Evolutionary conservation across 2,329 filamentous ascomycete species (phyloP).

Genomic region (Xylariaceae sp.): DNA sequence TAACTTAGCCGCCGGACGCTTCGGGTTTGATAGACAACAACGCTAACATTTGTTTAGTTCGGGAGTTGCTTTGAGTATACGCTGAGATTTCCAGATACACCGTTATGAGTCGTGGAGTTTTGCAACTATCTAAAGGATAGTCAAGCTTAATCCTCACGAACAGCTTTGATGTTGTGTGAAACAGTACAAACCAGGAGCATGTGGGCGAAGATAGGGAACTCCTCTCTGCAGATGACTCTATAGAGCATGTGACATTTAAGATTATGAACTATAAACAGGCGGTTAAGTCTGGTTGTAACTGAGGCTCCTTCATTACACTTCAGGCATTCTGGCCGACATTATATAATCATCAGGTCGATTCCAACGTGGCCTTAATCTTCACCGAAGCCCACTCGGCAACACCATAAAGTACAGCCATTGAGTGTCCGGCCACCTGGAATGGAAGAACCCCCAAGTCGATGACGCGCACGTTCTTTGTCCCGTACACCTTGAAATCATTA

Average conservation of each 20-base stretch:
- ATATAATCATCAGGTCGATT: constrained; percentile 4
- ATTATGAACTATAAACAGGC: constrained; percentile 4
- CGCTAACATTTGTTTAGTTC: too few relatives aligned
- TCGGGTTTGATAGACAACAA: too few relatives aligned
- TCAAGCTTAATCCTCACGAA: too few relatives aligned
- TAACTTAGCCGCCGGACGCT: too few relatives aligned
- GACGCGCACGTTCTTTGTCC: constrained; percentile 11
- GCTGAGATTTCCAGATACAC: too few relatives aligned
- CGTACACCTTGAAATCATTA: constrained; percentile 11
- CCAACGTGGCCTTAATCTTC: constrained; percentile 8
- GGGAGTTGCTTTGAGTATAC: too few relatives aligned
- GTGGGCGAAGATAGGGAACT: too few relatives aligned
- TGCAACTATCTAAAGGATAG: too few relatives aligned
- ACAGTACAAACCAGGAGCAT: too few relatives aligned
- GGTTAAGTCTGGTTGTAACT: constrained; percentile 3
- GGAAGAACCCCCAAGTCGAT: constrained; percentile 8
- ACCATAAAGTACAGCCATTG: constrained; percentile 9
- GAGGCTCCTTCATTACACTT: constrained; percentile 3
- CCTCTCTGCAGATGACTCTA: not conserved
- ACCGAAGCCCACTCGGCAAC: constrained; percentile 11
- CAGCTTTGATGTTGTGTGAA: too few relatives aligned
- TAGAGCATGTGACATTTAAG: not conserved
- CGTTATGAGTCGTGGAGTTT: too few relatives aligned
- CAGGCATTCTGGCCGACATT: constrained; percentile 4
- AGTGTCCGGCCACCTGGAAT: constrained; percentile 10